Evolutionary conservation across 306 rosid genomes (phyloP).

Genomic region (Sindora glabra): DNA sequence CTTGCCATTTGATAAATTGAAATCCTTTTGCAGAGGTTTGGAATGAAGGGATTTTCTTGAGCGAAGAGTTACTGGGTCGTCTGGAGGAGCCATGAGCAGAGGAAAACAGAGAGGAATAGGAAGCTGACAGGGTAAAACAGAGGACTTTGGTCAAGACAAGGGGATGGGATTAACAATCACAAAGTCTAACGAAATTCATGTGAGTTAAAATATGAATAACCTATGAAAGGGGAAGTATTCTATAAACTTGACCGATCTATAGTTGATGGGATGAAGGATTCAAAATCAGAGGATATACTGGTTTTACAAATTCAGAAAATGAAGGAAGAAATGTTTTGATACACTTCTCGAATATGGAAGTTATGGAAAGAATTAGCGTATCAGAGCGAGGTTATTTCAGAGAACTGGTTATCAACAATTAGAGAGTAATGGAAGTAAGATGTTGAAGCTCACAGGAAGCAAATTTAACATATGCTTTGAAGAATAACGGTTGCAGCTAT

Average conservation of each 20-base stretch:
- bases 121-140: background rate
- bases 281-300: background rate
- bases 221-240: background rate
- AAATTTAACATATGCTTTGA: background rate
- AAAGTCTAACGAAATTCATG: too few species aligned
- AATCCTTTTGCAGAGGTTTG: slow-evolving; percentile 15
- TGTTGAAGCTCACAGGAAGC: background rate
- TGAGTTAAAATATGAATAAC: too few species aligned
- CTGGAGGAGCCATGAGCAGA: slow-evolving; percentile 55
- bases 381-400: too few species aligned
- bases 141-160: too few species aligned
- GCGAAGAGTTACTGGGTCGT: slow-evolving; percentile 25
- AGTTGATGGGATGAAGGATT: background rate
- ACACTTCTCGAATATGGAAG: background rate
- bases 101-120: background rate
- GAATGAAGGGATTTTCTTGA: background rate
- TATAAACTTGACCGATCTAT: background rate
- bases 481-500: too few species aligned
- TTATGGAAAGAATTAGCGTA: background rate
- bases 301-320: background rate
- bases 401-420: background rate
- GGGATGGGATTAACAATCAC: background rate
- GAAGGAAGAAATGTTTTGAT: background rate
- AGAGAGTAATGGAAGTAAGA: background rate
- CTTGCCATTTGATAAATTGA: slow-evolving; percentile 43